Base-by-base conservation (phyloP, 345 rosid species). In the Hirschfeldia incana region DNA sequence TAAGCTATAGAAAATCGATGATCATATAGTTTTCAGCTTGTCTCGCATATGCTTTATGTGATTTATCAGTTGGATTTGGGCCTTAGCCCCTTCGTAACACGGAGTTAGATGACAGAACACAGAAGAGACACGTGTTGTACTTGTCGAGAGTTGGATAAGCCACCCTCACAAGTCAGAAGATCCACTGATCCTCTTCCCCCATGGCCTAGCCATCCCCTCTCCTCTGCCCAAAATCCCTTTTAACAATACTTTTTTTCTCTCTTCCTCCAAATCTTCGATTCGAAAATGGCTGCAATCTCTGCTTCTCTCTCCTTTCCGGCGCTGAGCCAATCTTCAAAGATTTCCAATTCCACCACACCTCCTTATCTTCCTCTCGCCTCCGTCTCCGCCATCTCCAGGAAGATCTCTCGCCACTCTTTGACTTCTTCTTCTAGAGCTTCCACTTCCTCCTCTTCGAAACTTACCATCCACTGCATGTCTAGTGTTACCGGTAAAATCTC, bases 241-340 rank as follows among this genome's bases (percentile, higher is more conserved):
- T 42, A 51, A 5, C 53, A 0, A 21, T 29, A 76, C 30, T 29
- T 58, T 28, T 2, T 78, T 6, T 36, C 26, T 32, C n/a, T 29
- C 5, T 10, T 26, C 6, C 33, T 8, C 12, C 44, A 33, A 12
- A n/a, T n/a, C 49, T 42, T 42, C 49, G 13, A 34, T 5, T 34
- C 37, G 37, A 10, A 10, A 6, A 44, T 89, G 92, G 97, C 97
- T 70, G 85, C 94, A 16, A 84, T 93, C 16, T 84, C 88, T 49
- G 78, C 89, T 81, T 89, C 91, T 10, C 79, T 92, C 30, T 91
- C 94, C n/a, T 89, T 91, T 71, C 75, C 95, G 46, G 89, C 95
- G 4, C 72, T 94, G 10, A 82, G 84, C 53, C 90, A 85, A 59
- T 76, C 91, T 8, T 84, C 85, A 4, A 80, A 69, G 80, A 78